Conservation (phyloP, 345 rosid species). For the Rhodamnia argentea region DNA sequence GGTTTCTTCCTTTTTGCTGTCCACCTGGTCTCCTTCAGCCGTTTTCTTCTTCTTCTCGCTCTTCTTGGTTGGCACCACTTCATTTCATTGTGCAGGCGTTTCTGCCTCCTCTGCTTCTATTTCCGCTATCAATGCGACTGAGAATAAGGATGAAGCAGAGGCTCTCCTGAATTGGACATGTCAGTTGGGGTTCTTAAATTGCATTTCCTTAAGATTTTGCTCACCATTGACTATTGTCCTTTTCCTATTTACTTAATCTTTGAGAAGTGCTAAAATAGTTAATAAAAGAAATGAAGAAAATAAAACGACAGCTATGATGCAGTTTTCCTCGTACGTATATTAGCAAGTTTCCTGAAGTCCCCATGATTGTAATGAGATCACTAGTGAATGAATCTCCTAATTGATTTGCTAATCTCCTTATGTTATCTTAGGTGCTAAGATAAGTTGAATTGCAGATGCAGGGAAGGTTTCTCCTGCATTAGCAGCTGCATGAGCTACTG, state of each 20-base stretch:
- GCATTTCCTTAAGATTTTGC: background rate
- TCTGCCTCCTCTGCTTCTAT: background rate
- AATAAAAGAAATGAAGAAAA: background rate
- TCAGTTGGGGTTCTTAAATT: background rate
- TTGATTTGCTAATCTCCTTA: background rate
- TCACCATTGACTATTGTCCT: background rate
- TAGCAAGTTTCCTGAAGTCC: background rate
- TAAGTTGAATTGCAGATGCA: background rate
- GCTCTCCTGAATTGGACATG: background rate
- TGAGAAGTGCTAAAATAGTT: background rate
- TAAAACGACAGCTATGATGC: background rate
- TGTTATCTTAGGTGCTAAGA: background rate
- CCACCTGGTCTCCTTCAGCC: too few relatives aligned
- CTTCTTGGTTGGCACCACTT: background rate
- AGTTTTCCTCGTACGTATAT: background rate
- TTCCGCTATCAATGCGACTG: background rate
- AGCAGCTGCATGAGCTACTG: background rate
- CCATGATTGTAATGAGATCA: background rate
- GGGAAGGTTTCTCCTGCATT: background rate
- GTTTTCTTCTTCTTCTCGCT: too few relatives aligned
- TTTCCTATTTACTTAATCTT: background rate
- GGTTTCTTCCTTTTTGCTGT: too few relatives aligned
- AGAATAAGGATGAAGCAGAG: background rate
- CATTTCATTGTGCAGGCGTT: background rate
- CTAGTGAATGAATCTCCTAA: background rate